Base-by-base conservation (phyloP, 805 yeast genomes). In the Saccharomycopsis guyanensis region DNA sequence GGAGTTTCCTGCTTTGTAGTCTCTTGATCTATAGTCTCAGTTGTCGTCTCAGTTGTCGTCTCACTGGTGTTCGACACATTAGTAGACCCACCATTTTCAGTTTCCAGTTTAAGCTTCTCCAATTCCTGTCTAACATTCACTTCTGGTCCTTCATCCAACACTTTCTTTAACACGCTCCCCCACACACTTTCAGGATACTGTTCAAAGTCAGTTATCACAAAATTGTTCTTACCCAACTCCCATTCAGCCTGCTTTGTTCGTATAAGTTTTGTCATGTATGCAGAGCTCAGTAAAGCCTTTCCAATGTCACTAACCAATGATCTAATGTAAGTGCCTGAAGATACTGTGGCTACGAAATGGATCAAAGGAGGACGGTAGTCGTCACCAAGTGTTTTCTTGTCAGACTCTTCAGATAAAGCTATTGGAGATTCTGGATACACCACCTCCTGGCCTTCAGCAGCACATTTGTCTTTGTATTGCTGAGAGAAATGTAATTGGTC, bases 311-410 rank as follows among this genome's bases (percentile, higher is more conserved):
- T 86, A 41, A 93, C 72, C 45, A 93, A 66, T 2, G 96, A 83
- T 54, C 99, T 73, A 41, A 93, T 88, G 57, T 93, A 93, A 0
- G 97, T 93, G 1, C 99, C 99, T 0, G 97, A 87, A 1, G 96
- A 83, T 0, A 91, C 98, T 31, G 76, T 73, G 3, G 94, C 76
- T 13, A 72, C 74, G 54, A 93, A 76, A 56, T 83, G 89, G 22
- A 91, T 56, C 41, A 82, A 56, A 2, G 94, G 93, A 2, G 86
- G 79, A 51, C 73, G 69, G 48, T 69, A 72, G 2, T 53, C 56
- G 1, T 67, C 72, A 2, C 70, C 70, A 27, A 57, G 53, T 19
- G 57, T 61, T 2, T 51, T 52, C 7, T 44, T 37, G 4, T 66
- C 68, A 2, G 55, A 49, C 18, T 69, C 68, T 10, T 63, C 68